Conservation (phyloP, 352 stramenopile genomes). For the Stramenopiles sp. region DNA sequence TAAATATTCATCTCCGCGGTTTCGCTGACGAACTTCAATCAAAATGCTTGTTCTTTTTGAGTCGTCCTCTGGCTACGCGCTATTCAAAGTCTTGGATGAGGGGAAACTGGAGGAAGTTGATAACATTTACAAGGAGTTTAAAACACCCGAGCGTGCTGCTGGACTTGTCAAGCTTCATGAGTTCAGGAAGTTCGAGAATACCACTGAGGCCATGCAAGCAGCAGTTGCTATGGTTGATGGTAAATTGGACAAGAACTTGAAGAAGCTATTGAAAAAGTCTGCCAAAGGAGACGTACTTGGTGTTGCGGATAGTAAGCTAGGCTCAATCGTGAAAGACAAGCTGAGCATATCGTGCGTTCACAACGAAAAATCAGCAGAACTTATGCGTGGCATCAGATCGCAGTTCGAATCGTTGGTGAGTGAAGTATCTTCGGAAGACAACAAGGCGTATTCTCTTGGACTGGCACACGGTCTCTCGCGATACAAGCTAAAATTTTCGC, state of each 20-base stretch:
- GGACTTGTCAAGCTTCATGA: conserved; percentile 34
- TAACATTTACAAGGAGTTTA: conserved; percentile 73
- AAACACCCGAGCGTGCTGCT: conserved; percentile 60
- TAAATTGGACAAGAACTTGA: conserved; percentile 87
- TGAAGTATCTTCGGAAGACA: conserved; percentile 60
- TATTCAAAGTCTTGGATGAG: conserved; percentile 96
- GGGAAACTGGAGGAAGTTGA: conserved; percentile 64
- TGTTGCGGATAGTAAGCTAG: conserved; percentile 88
- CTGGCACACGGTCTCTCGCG: conserved; percentile 90
- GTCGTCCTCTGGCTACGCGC: conserved; percentile 89
- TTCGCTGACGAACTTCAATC: background rate
- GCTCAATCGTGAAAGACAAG: conserved; percentile 90
- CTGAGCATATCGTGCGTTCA: conserved; percentile 74
- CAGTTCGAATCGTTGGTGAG: conserved; percentile 85
- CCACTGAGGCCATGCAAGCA: conserved; percentile 86
- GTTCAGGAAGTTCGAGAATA: conserved; percentile 80
- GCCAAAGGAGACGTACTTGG: conserved; percentile 77
- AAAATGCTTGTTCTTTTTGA: conserved; percentile 97
- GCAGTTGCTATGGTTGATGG: conserved; percentile 89
- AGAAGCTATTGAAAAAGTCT: conserved; percentile 99
- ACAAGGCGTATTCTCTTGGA: conserved; percentile 90
- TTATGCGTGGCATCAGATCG: conserved; percentile 85
- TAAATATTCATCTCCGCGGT: too few relatives aligned
- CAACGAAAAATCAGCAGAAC: conserved; percentile 71
- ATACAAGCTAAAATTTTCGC: conserved; percentile 99